A percentile compares a stretch with the other conserved stretches of the same genome.
phyloP scores from a whole-genome alignment of 2,329 filamentous ascomycete species.

The Emericellopsis atlantica region DNA sequence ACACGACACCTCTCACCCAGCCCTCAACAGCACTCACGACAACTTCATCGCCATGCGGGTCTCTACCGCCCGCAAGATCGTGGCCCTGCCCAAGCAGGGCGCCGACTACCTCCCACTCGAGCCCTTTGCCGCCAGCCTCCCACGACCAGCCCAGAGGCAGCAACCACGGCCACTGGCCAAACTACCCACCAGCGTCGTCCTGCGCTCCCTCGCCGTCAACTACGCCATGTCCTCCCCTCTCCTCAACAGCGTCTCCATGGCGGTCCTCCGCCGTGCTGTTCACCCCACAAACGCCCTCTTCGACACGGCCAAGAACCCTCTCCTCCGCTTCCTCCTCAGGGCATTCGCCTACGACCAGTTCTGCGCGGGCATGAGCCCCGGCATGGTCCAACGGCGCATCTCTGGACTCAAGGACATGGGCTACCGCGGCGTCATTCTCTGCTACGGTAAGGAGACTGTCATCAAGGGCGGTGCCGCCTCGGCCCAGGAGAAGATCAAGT shows the following conservation, averaged over 20 bases:
- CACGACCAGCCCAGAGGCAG: not conserved
- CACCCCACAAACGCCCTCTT: slow-evolving; percentile 21
- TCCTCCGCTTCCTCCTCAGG: slow-evolving; percentile 27
- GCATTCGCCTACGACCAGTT: slow-evolving; percentile 41
- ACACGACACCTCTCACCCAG: too few species aligned
- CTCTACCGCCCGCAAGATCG: too few species aligned
- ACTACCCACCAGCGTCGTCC: not conserved
- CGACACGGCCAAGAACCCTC: slow-evolving; percentile 27
- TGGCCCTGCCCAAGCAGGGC: too few species aligned
- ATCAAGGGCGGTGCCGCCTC: slow-evolving; percentile 1
- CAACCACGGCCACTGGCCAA: not conserved
- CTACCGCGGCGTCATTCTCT: slow-evolving; percentile 37
- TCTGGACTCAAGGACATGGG: slow-evolving; percentile 31
- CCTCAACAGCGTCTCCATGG: not conserved
- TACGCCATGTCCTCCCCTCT: not conserved
- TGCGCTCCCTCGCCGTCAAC: not conserved
- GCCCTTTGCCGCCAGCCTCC: too few species aligned
- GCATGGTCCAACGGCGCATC: slow-evolving; percentile 31
- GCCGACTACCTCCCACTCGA: too few species aligned
- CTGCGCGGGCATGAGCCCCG: slow-evolving; percentile 36
- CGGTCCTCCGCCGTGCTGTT: not conserved
- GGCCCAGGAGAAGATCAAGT: not conserved
- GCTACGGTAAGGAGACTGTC: slow-evolving; percentile 37
- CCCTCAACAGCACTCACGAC: too few species aligned
- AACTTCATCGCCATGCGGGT: too few species aligned